Evolutionary conservation across 2,329 filamentous ascomycete species (phyloP), one percentile per base, ranked within the genome.

Genomic region (Magnaporthiopsis incrustans): DNA sequence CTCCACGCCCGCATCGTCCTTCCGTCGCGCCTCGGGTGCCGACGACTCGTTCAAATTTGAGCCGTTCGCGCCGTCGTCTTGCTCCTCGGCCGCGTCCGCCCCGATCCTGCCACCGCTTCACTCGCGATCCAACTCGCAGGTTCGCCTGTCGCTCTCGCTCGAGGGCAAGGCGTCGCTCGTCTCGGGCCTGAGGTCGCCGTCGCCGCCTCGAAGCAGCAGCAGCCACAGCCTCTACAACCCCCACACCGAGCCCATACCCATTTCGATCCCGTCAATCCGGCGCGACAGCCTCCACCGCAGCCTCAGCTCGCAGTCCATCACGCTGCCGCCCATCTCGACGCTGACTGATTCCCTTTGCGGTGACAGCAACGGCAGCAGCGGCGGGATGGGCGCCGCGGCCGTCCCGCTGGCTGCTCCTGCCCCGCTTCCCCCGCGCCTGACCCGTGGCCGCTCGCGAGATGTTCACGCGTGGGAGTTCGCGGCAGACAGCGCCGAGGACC

Each of bases 101-200:
- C 66, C 72, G 15, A 63, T 75, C 60, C 72, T 77, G 18, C 72
- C 77, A 63, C 71, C 74, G 61, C 74, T 73, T 61, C 77, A 74
- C 62, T 63, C 62, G 30, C 57, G 53, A 18, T 60, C 57, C 8
- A 76, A 79, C n/a, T 84, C 84, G 61, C 82, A 85, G 33, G 83
- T 96, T 65, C 88, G 92, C 61, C 81, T 97, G 33, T 92, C 91
- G 1, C 86, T 95, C 71, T 95, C 91, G 25, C 83, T 93, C 38
- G 92, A 97, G 71, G 94, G 94, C 68, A 94, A 93, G 72, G 94
- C 94, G n/a, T 89, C 94, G 70, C 82, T 97, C 62, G 85, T 93
- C 27, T 86, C 84, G 22, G 81, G 89, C 64, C 14, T 32, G 26
- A 83, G 88, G 67, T 85, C 89, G 67, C 81, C 83, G 35, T 89